Percentiles rank a stretch among this genome's conserved stretches.
Conservation (phyloP, 352 stramenopile species). For the Phytophthora hybrid region DNA sequence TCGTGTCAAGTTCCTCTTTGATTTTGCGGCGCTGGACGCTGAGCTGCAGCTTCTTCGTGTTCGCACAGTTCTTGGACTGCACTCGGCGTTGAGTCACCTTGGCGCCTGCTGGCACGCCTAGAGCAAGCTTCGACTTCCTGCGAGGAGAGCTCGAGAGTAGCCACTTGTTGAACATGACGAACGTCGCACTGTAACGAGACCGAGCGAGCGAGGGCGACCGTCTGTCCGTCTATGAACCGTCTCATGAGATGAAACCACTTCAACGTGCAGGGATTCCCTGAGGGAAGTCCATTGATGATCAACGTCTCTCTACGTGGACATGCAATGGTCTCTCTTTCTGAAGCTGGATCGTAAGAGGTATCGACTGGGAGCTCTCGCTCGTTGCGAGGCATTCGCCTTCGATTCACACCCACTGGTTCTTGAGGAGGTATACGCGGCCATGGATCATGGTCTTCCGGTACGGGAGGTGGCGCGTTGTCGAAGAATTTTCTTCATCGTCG, state of each 20-base stretch:
- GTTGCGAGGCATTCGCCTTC: background rate
- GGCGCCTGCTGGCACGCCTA: background rate
- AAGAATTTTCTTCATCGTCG: conserved; percentile 3
- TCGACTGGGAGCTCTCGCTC: conserved; percentile 3
- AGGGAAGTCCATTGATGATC: background rate
- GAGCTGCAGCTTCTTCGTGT: background rate
- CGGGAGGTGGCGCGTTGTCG: conserved; percentile 16
- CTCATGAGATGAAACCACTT: background rate
- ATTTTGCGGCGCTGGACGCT: background rate
- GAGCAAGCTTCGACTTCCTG: background rate
- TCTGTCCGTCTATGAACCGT: background rate
- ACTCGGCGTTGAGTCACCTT: background rate
- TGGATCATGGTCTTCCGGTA: conserved; percentile 25
- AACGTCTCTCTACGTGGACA: background rate
- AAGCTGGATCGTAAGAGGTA: no score
- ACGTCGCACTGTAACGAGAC: background rate
- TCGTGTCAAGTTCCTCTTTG: background rate
- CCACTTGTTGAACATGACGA: background rate
- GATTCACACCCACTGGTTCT: conserved; percentile 37
- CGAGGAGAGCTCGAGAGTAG: background rate
- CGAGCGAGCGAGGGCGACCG: background rate
- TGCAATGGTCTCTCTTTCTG: background rate
- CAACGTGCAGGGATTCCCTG: background rate
- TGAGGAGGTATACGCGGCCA: conserved; percentile 5
- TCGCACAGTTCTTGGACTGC: conserved; percentile 15